Percentiles rank a stretch among this genome's conserved stretches.
Conservation (phyloP, 164 flowering plant genomes). For the Kalanchoe fedtschenkoi region DNA sequence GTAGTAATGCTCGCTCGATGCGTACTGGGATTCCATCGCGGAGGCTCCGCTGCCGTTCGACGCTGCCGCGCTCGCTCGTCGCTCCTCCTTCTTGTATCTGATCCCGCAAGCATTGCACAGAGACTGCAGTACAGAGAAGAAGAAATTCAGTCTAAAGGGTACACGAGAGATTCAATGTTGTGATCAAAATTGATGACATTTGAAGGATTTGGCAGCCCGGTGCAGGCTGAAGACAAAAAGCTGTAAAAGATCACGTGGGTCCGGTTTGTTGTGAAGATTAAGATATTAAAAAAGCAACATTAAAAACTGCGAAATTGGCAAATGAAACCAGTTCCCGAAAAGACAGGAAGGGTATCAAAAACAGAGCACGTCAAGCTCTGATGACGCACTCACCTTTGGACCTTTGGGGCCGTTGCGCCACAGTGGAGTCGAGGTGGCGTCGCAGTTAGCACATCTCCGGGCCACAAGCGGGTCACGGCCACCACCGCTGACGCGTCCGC, state of each 20-base stretch:
- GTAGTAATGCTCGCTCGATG: slow-evolving; percentile 15
- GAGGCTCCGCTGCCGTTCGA: slow-evolving; percentile 15
- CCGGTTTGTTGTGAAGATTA: background rate
- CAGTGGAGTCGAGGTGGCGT: slow-evolving; percentile 96
- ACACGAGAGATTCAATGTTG: background rate
- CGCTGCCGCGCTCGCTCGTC: slow-evolving; percentile 60
- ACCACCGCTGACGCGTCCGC: slow-evolving; percentile 16
- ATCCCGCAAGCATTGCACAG: slow-evolving; percentile 98
- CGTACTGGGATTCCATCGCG: slow-evolving; percentile 13
- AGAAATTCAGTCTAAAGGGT: background rate
- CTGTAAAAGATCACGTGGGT: background rate
- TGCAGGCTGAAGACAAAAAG: background rate
- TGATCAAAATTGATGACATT: background rate
- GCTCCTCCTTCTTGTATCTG: slow-evolving; percentile 94
- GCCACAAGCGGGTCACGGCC: slow-evolving; percentile 50
- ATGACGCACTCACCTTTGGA: slow-evolving; percentile 40
- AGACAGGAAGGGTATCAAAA: slow-evolving; percentile 2
- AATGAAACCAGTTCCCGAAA: background rate
- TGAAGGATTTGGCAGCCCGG: background rate
- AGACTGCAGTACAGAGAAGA: slow-evolving; percentile 38
- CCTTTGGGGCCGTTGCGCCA: slow-evolving; percentile 99
- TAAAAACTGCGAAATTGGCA: background rate
- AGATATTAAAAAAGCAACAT: background rate
- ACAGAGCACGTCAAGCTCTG: background rate
- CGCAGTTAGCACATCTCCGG: slow-evolving; percentile 96